Conservation (phyloP, 495 filamentous ascomycete species). For the Entonaema liquescens region DNA sequence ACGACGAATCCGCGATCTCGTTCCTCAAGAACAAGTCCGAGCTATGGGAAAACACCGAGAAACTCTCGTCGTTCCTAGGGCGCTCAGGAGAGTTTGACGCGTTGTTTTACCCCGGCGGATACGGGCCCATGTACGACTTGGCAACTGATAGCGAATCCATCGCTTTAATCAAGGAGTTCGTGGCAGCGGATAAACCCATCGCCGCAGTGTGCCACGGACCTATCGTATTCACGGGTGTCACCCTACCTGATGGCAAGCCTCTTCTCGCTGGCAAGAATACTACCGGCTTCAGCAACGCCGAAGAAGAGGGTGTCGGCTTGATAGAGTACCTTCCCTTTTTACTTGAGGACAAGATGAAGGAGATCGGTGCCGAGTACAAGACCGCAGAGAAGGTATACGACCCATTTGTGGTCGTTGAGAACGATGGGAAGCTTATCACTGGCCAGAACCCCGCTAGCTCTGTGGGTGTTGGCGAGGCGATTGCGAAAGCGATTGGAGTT, state of each 20-base stretch:
- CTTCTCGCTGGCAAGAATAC: conserved; percentile 65
- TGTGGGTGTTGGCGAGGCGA: conserved; percentile 63
- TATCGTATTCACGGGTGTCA: conserved; percentile 67
- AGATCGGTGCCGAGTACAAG: conserved; percentile 61
- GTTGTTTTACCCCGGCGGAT: conserved; percentile 77
- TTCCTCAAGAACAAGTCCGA: conserved; percentile 63
- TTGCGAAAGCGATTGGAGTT: conserved; percentile 47
- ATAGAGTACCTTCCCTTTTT: conserved; percentile 66
- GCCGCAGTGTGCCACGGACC: conserved; percentile 76
- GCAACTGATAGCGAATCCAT: conserved; percentile 59
- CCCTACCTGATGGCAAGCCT: conserved; percentile 57
- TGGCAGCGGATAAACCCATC: conserved; percentile 66
- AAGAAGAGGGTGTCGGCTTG: conserved; percentile 66
- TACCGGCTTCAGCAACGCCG: conserved; percentile 73
- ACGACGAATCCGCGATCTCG: conserved; percentile 58
- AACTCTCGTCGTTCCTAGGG: conserved; percentile 60
- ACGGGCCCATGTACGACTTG: conserved; percentile 84
- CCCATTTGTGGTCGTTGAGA: conserved; percentile 66
- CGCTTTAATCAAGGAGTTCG: conserved; percentile 68
- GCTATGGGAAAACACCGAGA: conserved; percentile 70
- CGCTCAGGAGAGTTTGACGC: conserved; percentile 69
- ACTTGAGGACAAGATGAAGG: conserved; percentile 66
- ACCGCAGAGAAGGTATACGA: conserved; percentile 68
- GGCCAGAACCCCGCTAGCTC: conserved; percentile 80
- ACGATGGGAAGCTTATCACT: conserved; percentile 68